phyloP scores from a whole-genome alignment of 129 eudicot genomes.

The Erigeron canadensis region DNA sequence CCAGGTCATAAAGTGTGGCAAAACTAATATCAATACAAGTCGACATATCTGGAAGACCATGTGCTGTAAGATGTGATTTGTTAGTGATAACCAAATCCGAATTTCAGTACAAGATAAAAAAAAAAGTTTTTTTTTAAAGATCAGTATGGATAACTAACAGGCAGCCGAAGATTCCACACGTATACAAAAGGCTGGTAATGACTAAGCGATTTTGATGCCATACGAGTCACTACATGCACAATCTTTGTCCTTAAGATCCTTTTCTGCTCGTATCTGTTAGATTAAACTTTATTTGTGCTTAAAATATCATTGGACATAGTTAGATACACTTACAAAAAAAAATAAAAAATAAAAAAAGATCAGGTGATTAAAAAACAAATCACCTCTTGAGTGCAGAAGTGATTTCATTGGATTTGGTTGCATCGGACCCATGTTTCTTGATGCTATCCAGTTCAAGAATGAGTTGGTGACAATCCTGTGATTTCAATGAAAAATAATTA shows the following conservation, averaged over 20 bases:
- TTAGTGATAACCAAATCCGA: not conserved
- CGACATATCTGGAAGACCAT: conserved; percentile 5
- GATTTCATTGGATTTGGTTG: conserved; percentile 20
- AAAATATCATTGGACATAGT: too few species aligned
- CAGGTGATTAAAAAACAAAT: too few species aligned
- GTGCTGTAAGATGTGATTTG: conserved; percentile 19
- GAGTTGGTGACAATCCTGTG: conserved; percentile 40
- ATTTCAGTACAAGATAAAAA: not conserved
- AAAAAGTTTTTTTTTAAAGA: too few species aligned
- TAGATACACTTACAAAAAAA: too few species aligned
- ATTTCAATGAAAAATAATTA: not conserved
- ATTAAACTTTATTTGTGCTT: not conserved
- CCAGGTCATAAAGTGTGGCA: conserved; percentile 33
- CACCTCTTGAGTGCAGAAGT: conserved; percentile 36
- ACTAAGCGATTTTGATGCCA: conserved; percentile 39
- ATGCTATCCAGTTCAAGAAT: conserved; percentile 37
- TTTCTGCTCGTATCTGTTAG: conserved; percentile 32
- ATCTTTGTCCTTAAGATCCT: conserved; percentile 36
- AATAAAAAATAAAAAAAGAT: too few species aligned
- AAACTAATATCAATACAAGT: conserved; percentile 10
- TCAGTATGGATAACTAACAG: not conserved
- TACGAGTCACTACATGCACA: conserved; percentile 36
- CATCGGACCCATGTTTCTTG: conserved; percentile 7
- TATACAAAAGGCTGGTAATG: conserved; percentile 20
- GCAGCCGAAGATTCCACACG: conserved; percentile 11